These are phyloP conservation scores for Mycena kentingensis DNA, from an alignment of 768 basidiomycete species.

Conservation along the genomic window DNA sequence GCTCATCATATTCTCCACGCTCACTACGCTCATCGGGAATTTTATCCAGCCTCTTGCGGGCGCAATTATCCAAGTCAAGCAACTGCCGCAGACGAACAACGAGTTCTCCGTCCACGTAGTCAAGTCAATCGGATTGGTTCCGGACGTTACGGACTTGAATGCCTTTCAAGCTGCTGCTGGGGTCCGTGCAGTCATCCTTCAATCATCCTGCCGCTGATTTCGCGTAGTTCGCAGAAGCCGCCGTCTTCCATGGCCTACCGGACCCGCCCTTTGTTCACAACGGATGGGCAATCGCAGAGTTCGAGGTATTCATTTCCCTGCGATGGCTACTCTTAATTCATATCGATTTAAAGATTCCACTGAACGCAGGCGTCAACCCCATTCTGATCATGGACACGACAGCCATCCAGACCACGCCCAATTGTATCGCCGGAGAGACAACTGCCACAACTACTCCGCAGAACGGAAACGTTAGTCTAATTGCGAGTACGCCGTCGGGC, in stretches of 20 bases:
- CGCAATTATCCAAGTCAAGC: conserved; percentile 40
- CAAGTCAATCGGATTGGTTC: conserved; percentile 45
- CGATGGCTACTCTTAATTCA: not conserved
- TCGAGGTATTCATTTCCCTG: conserved; percentile 41
- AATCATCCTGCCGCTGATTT: not conserved
- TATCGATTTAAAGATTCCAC: conserved; percentile 41
- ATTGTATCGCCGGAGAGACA: conserved; percentile 45
- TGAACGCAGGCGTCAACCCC: conserved; percentile 48
- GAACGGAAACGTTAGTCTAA: conserved; percentile 37
- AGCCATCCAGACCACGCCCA: conserved; percentile 47
- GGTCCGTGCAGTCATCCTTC: conserved; percentile 30
- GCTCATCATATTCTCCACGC: conserved; percentile 51
- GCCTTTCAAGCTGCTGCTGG: conserved; percentile 63
- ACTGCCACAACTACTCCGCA: conserved; percentile 25
- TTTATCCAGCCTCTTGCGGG: conserved; percentile 35
- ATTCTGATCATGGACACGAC: conserved; percentile 54
- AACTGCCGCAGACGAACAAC: conserved; percentile 24
- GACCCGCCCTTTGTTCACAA: conserved; percentile 60
- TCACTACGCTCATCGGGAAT: conserved; percentile 36
- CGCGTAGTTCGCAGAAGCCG: conserved; percentile 43
- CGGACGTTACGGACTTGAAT: conserved; percentile 45
- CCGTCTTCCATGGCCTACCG: conserved; percentile 44
- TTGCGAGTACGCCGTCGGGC: conserved; percentile 49
- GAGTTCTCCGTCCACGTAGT: conserved; percentile 29
- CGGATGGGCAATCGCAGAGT: conserved; percentile 57